Base-by-base conservation (phyloP, 2,329 filamentous ascomycete genomes). In the Setomelanomma holmii region DNA sequence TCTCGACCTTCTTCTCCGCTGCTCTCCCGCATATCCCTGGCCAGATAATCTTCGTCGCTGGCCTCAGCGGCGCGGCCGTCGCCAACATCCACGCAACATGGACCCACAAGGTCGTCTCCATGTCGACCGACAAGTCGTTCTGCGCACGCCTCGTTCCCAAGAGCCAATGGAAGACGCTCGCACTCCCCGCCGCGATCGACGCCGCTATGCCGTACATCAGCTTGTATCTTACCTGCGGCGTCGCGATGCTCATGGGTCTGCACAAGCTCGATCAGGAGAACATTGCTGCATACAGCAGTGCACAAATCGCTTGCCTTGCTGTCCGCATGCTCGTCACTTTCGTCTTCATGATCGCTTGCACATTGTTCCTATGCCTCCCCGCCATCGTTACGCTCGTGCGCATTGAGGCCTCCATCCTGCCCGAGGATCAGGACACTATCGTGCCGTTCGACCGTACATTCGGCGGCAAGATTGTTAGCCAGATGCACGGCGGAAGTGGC, bases 381-480 rank as follows among this genome's bases (percentile, higher is more conserved):
- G 85, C 90, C 34, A 83, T 85, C 53, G 89, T 93, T 24, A 84
- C 90, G 19, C 85, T 96, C 53, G 82, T 89, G 60, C 91, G 93
- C 57, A 87, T 96, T 30, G 91, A 96, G 72, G 92, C 93, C 5
- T 93, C 90, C 42, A 86, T 96, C 63, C 85, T 98, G 2, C 85
- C 91, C 0, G 88, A 91, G 53, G 87, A 90, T 16, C 84, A 92
- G 61, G 89, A 96, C 76, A 86, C 90, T 21, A 89, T 97, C 59
- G 87, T 98, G 30, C 88, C 91, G 24, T 96, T 98, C 67, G 93
- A 98, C 80, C 89, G 92, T 60, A 88, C 88, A 23, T 96, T 96
- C 68, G 85, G 84, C 58, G 90, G 90, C 63, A 89, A 87, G 70
- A 85, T 93, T 22, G 85, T 88, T 59, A 87, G 90, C n/a, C 84